Percentiles rank a stretch among this genome's conserved stretches.
Evolutionary conservation across 208 protist species (phyloP).

Genomic region (Acanthamoeba triangularis): DNA sequence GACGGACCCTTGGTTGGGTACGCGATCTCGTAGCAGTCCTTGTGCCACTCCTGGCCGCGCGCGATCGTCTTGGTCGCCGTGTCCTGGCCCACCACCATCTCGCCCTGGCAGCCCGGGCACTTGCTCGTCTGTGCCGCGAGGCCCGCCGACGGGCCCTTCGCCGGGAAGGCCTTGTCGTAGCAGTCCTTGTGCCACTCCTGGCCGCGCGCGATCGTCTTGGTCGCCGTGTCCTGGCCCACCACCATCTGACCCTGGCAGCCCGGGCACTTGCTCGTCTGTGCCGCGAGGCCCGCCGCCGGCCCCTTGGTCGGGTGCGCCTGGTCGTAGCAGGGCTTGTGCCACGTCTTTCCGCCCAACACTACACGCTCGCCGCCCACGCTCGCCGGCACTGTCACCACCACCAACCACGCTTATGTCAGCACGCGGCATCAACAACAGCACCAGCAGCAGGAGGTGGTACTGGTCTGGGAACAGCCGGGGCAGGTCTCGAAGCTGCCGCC

Average conservation of each 20-base stretch:
- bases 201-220: slow-evolving; percentile 48
- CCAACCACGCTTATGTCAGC: not conserved
- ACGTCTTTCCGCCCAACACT: slow-evolving; percentile 16
- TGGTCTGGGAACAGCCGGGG: slow-evolving; percentile 36
- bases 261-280: slow-evolving; percentile 56
- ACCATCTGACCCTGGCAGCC: slow-evolving; percentile 50
- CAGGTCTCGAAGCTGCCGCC: slow-evolving; percentile 57
- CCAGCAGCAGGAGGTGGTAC: not conserved
- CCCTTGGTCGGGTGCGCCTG: slow-evolving; percentile 50
- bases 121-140: slow-evolving; percentile 27
- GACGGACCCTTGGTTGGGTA: slow-evolving; percentile 28
- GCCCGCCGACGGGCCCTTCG: slow-evolving; percentile 9
- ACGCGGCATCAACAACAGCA: not conserved
- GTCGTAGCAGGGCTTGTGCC: slow-evolving; percentile 71
- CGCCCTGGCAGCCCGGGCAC: slow-evolving; percentile 40
- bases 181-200: slow-evolving; percentile 74
- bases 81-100: slow-evolving; percentile 70
- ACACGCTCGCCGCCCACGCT: not conserved
- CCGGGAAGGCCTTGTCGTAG: slow-evolving; percentile 40
- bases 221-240: slow-evolving; percentile 36
- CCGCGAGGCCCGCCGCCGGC: not conserved
- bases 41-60: slow-evolving; percentile 54
- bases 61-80: slow-evolving; percentile 53
- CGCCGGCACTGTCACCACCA: not conserved
- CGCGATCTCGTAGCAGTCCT: slow-evolving; percentile 46